Percentiles rank a stretch among this genome's conserved stretches.
Evolutionary conservation across 352 stramenopile species (phyloP).

Genomic region (Ophiocytium majus): DNA sequence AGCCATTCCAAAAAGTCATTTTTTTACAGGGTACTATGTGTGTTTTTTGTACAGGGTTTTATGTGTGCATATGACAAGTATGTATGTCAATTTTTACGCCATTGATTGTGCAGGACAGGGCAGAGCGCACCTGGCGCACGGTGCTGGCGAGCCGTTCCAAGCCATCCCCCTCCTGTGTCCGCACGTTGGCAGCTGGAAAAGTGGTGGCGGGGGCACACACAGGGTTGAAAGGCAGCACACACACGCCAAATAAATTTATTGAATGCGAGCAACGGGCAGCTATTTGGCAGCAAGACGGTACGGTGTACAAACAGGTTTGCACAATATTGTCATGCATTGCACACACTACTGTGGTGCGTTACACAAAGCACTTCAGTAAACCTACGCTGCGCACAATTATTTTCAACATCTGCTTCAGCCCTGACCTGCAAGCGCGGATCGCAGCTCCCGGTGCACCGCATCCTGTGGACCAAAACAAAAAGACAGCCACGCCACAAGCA

Average conservation of each 20-base stretch:
- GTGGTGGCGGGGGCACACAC: background rate
- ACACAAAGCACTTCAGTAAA: background rate
- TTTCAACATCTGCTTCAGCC: background rate
- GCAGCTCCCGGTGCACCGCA: background rate
- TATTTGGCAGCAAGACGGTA: background rate
- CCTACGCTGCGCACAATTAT: background rate
- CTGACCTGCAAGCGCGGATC: background rate
- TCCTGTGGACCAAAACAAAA: background rate
- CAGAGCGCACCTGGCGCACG: background rate
- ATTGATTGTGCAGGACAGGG: too few relatives aligned
- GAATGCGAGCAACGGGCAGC: background rate
- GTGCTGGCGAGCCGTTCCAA: background rate
- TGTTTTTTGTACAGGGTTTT: background rate
- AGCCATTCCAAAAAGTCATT: too few relatives aligned
- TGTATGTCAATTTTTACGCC: too few relatives aligned
- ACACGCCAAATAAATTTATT: too few relatives aligned
- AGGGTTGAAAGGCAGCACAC: too few relatives aligned
- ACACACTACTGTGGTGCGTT: background rate
- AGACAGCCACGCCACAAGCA: background rate
- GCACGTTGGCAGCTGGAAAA: background rate
- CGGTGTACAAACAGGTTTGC: background rate
- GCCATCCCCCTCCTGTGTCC: background rate
- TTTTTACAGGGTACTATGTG: background rate
- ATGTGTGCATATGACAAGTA: background rate
- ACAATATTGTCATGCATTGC: background rate